Percentiles rank a stretch among this genome's conserved stretches.
Evolutionary conservation across 2,329 filamentous ascomycete species (phyloP).

Genomic region (Xylaria sp.): DNA sequence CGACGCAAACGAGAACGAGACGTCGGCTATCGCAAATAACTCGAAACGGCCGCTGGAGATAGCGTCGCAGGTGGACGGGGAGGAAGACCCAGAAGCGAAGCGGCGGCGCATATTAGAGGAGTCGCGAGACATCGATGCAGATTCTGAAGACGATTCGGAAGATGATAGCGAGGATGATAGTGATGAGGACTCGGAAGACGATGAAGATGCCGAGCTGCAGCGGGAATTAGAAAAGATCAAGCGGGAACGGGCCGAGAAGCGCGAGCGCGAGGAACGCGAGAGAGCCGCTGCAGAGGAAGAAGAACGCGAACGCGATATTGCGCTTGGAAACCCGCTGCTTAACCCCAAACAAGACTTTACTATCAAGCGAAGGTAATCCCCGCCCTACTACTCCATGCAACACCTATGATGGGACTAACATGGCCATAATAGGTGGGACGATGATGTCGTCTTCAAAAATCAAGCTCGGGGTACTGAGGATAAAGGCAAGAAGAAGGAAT

Average conservation of each 20-base stretch:
- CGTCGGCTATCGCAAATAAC: constrained; percentile 55
- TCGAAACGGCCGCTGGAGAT: constrained; percentile 74
- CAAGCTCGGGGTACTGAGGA: constrained; percentile 96
- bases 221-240: constrained; percentile 95
- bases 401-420: constrained; percentile 17
- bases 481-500: constrained; percentile 88
- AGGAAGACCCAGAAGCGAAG: constrained; percentile 82
- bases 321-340: constrained; percentile 89
- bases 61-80: constrained; percentile 56
- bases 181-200: constrained; percentile 69
- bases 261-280: constrained; percentile 84
- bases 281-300: constrained; percentile 84
- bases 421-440: constrained; percentile 78
- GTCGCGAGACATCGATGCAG: constrained; percentile 86
- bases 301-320: constrained; percentile 86
- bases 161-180: constrained; percentile 54
- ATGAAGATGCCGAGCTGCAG: constrained; percentile 89
- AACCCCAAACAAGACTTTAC: constrained; percentile 85
- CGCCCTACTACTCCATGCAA: neutral
- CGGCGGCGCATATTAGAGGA: constrained; percentile 88
- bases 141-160: constrained; percentile 70
- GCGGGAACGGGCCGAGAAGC: constrained; percentile 82
- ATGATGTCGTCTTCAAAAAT: constrained; percentile 99
- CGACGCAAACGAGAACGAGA: constrained; percentile 55
- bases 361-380: constrained; percentile 74